These are phyloP conservation scores for Cyberlindnera bimundalis DNA, from an alignment of 805 yeast species.

Conservation along the genomic window DNA sequence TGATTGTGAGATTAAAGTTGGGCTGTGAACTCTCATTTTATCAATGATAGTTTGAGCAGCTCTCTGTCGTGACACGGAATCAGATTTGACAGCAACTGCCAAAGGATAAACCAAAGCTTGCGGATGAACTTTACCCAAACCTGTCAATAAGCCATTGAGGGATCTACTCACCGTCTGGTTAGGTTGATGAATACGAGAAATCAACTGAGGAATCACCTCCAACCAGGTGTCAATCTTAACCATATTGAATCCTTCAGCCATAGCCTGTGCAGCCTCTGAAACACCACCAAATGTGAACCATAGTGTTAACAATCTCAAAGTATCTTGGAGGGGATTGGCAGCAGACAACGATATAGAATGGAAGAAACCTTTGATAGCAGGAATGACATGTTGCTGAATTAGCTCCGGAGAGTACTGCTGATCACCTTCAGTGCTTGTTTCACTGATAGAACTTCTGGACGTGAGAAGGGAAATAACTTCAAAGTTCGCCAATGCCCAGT, in stretches of 20 bases:
- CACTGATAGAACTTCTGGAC: constrained; percentile 32
- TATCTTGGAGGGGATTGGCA: constrained; percentile 88
- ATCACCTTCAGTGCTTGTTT: constrained; percentile 25
- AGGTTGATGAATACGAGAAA: constrained; percentile 95
- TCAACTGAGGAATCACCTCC: constrained; percentile 91
- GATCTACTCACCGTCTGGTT: constrained; percentile 79
- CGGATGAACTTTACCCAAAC: constrained; percentile 92
- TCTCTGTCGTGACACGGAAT: constrained; percentile 80
- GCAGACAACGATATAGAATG: constrained; percentile 87
- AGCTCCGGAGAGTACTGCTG: constrained; percentile 44
- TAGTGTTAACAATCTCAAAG: constrained; percentile 79
- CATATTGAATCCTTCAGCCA: constrained; percentile 85
- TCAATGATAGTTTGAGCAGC: constrained; percentile 92
- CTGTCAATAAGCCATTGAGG: constrained; percentile 74
- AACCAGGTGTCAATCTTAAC: constrained; percentile 92
- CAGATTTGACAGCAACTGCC: constrained; percentile 94
- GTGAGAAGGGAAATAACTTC: constrained; percentile 77
- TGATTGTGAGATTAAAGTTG: constrained; percentile 84
- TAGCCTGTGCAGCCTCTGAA: constrained; percentile 85
- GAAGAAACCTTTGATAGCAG: constrained; percentile 95
- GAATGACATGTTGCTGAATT: constrained; percentile 85
- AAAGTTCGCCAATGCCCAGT: constrained; percentile 98
- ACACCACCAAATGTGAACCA: constrained; percentile 98
- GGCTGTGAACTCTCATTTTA: constrained; percentile 85
- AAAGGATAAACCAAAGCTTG: constrained; percentile 94